phyloP scores from a whole-genome alignment of 1,139 yeast species.

The Zygotorulaspora mrakii region DNA sequence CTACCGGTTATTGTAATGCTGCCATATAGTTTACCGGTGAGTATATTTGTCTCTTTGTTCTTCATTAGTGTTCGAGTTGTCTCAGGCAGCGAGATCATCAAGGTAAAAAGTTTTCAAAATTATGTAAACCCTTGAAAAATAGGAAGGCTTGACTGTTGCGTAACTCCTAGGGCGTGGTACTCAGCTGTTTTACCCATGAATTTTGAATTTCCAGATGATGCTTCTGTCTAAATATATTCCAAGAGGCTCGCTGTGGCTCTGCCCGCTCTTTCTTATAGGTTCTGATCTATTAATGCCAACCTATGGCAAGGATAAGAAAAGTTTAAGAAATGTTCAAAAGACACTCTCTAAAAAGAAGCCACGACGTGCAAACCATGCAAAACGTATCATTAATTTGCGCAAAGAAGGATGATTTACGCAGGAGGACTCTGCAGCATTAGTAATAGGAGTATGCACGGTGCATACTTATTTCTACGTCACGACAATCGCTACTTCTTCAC shows the following conservation, averaged over 20 bases:
- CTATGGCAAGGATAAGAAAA: constrained; percentile 7
- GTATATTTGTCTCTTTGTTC: no score
- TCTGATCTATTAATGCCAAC: constrained; percentile 9
- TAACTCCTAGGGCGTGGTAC: not conserved
- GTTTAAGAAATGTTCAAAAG: not conserved
- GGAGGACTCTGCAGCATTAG: no score
- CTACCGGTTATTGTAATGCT: no score
- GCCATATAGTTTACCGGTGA: no score
- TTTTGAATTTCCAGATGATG: constrained; percentile 3
- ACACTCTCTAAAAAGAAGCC: not conserved
- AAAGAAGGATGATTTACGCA: no score
- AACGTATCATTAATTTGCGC: not conserved
- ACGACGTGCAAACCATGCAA: not conserved
- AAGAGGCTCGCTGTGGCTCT: constrained; percentile 11
- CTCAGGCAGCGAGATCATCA: not conserved
- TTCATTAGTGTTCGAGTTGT: no score
- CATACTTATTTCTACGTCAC: no score
- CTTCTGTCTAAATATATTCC: constrained; percentile 10
- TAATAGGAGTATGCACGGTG: no score
- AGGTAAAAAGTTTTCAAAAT: not conserved
- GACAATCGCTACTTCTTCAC: no score
- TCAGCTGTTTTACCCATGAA: no score
- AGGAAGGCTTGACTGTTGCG: not conserved
- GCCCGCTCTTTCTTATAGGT: constrained; percentile 13
- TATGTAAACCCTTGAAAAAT: not conserved